Evolutionary conservation across 1,284 basidiomycete genomes (phyloP), one percentile per base, ranked within the genome.

Genomic region (Pterulicium gracile): DNA sequence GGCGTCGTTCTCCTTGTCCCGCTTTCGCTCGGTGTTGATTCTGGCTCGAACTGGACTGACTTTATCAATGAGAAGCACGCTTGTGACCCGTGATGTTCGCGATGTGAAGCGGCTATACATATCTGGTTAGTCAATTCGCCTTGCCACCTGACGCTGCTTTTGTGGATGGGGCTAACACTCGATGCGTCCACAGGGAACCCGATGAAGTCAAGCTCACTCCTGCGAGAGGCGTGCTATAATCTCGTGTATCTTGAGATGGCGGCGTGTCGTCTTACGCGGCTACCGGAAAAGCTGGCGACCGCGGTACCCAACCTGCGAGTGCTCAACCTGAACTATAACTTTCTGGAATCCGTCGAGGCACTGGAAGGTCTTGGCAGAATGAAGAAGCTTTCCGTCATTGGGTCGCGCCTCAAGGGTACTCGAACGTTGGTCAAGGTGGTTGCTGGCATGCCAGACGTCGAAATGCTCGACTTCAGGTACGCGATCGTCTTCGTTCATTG

Each of bases 301-400:
- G 64, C 88, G 43, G 69, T 83, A 42, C 95, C 95, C 19, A 97
- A 96, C 63, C 67, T 98, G 55, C 83, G 93, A 49, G 84, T 87
- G 50, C 71, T 98, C 60, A 98, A 98, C 68, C 75, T 95, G 53
- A 95, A 96, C 70, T 94, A 94, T 71, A 96, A 96, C 63, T 95
- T 93, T 65, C 60, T 96, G 55, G 78, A 75, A 65, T 80, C 92
- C 52, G 73, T 76, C 48, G 68, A 75, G 48, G 65, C 69, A 36
- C 66, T 97, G 49, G 73, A 73, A 41, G 88, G 87, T n/a, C 70
- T 96, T 50, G 70, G 64, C 48, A 69, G 87, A 56, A 64, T 96
- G 61, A 76, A 78, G 55, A 92, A 89, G 69, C 64, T 96, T 55
- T 89, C 80, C 44, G 75, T 90, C 48, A 86, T 96, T 56, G 93